A percentile compares a stretch with the other conserved stretches of the same genome.
These are phyloP conservation scores for Pachysandra terminalis DNA, from an alignment of 164 flowering plant genomes.

Conservation along the genomic window DNA sequence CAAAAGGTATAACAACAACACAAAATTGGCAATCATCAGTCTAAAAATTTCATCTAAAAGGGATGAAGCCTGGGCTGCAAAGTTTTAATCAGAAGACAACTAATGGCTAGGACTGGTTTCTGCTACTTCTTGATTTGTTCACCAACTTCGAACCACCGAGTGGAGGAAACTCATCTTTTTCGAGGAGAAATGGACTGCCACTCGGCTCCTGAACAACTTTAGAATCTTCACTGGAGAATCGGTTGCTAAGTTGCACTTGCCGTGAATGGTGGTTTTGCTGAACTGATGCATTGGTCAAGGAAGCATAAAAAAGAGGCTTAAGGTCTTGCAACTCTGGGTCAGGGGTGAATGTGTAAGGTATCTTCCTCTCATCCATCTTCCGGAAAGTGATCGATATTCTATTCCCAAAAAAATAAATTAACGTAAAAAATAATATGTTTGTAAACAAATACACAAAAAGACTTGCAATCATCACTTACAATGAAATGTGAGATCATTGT, in stretches of 20 bases:
- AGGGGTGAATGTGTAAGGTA: slow-evolving; percentile 31
- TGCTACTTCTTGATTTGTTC: not conserved
- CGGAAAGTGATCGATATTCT: slow-evolving; percentile 55
- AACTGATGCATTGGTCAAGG: not conserved
- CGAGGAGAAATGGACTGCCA: not conserved
- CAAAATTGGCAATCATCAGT: too few relatives aligned
- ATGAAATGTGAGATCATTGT: not conserved
- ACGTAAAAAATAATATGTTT: not conserved
- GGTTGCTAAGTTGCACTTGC: not conserved
- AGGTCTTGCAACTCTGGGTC: slow-evolving; percentile 41
- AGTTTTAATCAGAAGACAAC: too few relatives aligned
- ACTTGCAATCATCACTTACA: not conserved
- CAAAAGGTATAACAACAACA: too few relatives aligned
- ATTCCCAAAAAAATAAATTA: not conserved
- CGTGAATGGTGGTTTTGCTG: slow-evolving; percentile 6
- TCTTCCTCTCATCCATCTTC: slow-evolving; percentile 44
- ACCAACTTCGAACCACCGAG: slow-evolving; percentile 21
- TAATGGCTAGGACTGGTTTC: not conserved
- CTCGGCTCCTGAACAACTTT: not conserved
- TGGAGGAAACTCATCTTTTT: slow-evolving; percentile 37
- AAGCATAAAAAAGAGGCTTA: slow-evolving; percentile 17
- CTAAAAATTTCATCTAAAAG: too few relatives aligned
- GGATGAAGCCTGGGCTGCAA: too few relatives aligned
- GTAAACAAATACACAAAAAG: not conserved
- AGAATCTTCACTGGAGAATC: not conserved